phyloP scores from a whole-genome alignment of 495 filamentous ascomycete species.

The Podospora comata region DNA sequence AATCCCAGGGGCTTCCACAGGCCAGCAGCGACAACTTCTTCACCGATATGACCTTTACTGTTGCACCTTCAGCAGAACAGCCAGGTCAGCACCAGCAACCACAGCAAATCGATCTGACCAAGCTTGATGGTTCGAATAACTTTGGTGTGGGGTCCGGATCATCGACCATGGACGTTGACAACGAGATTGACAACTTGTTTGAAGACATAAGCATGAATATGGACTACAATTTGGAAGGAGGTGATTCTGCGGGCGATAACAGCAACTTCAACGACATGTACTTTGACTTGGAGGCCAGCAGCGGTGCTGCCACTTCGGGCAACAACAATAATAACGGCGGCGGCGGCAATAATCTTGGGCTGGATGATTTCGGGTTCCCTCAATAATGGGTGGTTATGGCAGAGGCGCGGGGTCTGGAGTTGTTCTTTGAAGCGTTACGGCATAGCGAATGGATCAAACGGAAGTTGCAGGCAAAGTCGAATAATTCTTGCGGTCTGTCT shows the following conservation, averaged over 20 bases:
- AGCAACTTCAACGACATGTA: constrained; percentile 46
- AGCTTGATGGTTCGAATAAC: constrained; percentile 2
- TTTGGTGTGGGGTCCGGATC: constrained; percentile 3
- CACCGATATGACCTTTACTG: constrained; percentile 46
- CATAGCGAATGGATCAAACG: not conserved
- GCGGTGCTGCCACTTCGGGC: constrained; percentile 22
- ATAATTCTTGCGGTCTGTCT: not conserved
- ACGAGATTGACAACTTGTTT: constrained; percentile 41
- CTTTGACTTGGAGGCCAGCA: constrained; percentile 35
- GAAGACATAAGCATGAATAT: constrained; percentile 35
- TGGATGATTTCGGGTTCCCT: not conserved
- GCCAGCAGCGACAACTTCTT: constrained; percentile 32
- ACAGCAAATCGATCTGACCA: constrained; percentile 15
- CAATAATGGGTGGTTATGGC: not conserved
- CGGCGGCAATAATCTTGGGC: not conserved
- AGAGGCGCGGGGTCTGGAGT: not conserved
- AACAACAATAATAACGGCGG: constrained; percentile 36
- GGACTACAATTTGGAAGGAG: constrained; percentile 37
- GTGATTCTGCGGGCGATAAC: constrained; percentile 27
- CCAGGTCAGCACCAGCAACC: constrained; percentile 15
- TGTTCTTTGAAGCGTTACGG: not conserved
- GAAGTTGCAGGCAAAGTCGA: not conserved
- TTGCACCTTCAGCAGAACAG: constrained; percentile 35
- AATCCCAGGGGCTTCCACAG: constrained; percentile 6
- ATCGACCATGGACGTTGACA: constrained; percentile 26